Conservation (phyloP, 2,329 filamentous ascomycete genomes). For the Trichoderma lentiforme region DNA sequence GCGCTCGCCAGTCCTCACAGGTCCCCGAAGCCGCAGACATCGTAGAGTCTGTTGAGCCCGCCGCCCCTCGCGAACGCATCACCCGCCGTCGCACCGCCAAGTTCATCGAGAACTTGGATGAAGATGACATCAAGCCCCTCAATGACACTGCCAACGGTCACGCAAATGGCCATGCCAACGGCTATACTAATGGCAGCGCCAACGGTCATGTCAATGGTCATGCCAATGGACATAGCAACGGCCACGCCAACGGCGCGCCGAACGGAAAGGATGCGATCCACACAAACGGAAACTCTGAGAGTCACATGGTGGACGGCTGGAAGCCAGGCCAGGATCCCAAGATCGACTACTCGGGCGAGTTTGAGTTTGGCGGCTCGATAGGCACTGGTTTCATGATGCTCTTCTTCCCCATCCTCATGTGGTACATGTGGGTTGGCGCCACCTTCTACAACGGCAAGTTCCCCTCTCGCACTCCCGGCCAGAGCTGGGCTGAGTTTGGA, state of each 20-base stretch:
- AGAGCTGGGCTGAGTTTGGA: conserved; percentile 69
- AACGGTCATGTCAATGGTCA: neutral
- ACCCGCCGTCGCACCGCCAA: conserved; percentile 48
- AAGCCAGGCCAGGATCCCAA: conserved; percentile 58
- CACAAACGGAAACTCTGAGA: conserved; percentile 22
- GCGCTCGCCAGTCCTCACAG: conserved; percentile 49
- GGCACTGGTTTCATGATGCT: conserved; percentile 85
- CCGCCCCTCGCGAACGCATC: conserved; percentile 32
- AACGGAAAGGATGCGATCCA: conserved; percentile 22
- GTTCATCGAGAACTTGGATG: conserved; percentile 48
- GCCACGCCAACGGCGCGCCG: conserved; percentile 22
- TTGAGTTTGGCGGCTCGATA: conserved; percentile 85
- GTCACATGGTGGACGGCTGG: conserved; percentile 51
- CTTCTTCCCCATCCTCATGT: conserved; percentile 92
- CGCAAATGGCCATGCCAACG: conserved; percentile 23
- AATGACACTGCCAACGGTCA: conserved; percentile 31
- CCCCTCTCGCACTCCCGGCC: conserved; percentile 61
- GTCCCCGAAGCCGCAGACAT: conserved; percentile 43
- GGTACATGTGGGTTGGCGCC: conserved; percentile 98
- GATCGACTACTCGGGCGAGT: conserved; percentile 60
- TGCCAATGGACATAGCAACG: conserved; percentile 11
- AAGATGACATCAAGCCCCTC: conserved; percentile 27
- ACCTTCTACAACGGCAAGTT: conserved; percentile 87
- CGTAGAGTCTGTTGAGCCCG: conserved; percentile 47
- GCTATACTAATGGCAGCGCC: neutral